These are phyloP conservation scores for Musa acuminata DNA, from an alignment of 176 grass and related monocot species.

Conservation along the genomic window DNA sequence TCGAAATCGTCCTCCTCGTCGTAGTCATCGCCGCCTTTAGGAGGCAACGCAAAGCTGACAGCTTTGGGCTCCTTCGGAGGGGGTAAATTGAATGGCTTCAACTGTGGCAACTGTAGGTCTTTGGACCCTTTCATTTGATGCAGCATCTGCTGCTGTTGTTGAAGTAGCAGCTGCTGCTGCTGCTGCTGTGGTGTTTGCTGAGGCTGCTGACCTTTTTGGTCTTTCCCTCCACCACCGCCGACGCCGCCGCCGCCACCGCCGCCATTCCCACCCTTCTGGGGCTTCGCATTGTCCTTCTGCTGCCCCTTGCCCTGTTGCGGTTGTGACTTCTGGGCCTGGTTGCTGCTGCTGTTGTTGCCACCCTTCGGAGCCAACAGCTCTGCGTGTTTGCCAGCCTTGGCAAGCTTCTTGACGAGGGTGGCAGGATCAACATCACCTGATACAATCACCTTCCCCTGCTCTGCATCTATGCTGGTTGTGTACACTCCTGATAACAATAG, in stretches of 20 bases:
- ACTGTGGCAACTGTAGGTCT: constrained; percentile 50
- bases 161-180: background rate
- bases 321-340: constrained; percentile 50
- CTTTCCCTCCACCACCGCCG: constrained; percentile 5
- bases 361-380: constrained; percentile 59
- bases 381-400: constrained; percentile 77
- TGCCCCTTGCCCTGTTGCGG: constrained; percentile 26
- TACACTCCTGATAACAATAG: constrained; percentile 52
- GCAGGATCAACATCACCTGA: constrained; percentile 57
- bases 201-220: background rate
- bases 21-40: constrained; percentile 21
- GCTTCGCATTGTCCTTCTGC: constrained; percentile 1
- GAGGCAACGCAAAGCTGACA: constrained; percentile 35
- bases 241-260: background rate
- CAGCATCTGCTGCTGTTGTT: constrained; percentile 31
- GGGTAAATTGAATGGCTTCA: constrained; percentile 54
- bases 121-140: constrained; percentile 68
- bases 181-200: background rate
- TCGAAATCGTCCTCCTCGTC: constrained; percentile 51
- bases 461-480: constrained; percentile 45
- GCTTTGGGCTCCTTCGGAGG: constrained; percentile 49
- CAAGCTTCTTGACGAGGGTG: constrained; percentile 80
- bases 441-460: constrained; percentile 73
- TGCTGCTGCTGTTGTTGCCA: constrained; percentile 8
- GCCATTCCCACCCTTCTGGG: background rate